These are phyloP conservation scores for Monilinia fructigena DNA, from an alignment of 2,329 filamentous ascomycete genomes.

Conservation along the genomic window DNA sequence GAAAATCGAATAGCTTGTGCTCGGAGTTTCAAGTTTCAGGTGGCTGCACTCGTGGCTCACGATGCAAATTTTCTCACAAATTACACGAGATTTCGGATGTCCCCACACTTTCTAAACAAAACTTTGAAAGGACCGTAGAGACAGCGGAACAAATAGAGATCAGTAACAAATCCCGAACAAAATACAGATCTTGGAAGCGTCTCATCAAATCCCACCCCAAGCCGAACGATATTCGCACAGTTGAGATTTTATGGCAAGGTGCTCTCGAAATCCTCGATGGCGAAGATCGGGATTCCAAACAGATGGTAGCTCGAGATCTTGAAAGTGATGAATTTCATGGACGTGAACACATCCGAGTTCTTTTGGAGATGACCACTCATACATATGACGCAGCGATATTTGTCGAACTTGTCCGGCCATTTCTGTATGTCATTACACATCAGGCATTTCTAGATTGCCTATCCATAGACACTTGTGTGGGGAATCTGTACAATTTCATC, in stretches of 20 bases:
- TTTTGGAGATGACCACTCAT: conserved; percentile 10
- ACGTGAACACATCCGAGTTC: conserved; percentile 1
- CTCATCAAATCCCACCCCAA: conserved; percentile 25
- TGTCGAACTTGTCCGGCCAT: conserved; percentile 10
- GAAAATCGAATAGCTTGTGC: background rate
- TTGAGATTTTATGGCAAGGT: conserved; percentile 25
- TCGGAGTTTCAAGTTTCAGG: background rate
- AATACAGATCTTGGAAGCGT: conserved; percentile 28
- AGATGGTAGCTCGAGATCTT: conserved; percentile 27
- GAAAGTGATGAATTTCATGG: conserved; percentile 21
- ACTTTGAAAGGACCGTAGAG: conserved; percentile 20
- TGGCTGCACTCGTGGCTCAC: background rate
- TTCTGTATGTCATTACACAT: conserved; percentile 14
- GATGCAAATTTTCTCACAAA: background rate
- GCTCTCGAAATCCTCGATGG: conserved; percentile 27
- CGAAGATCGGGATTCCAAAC: conserved; percentile 26
- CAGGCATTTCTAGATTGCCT: conserved; percentile 19
- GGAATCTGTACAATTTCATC: conserved; percentile 15
- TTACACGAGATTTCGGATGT: background rate
- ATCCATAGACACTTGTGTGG: conserved; percentile 18
- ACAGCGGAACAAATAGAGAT: conserved; percentile 25
- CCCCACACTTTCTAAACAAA: background rate
- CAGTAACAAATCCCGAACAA: conserved; percentile 20
- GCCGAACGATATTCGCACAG: conserved; percentile 24
- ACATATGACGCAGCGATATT: background rate